Evolutionary conservation across 768 basidiomycete genomes (phyloP), one percentile per base, ranked within the genome.

Genomic region (Boletus rubescentipes): DNA sequence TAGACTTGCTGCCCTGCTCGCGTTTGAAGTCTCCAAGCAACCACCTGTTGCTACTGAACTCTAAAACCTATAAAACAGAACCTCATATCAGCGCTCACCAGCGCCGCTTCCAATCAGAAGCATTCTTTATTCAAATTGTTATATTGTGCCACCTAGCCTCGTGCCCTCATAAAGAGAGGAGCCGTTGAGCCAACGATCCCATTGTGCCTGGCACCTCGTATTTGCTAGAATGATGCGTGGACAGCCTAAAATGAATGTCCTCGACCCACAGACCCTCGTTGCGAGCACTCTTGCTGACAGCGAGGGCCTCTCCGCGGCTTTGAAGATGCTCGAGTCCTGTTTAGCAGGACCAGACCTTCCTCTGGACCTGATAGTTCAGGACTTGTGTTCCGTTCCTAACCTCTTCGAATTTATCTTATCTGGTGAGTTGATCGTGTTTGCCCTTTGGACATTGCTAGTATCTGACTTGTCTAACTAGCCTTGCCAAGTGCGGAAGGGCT

Each of bases 361-460:
- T 41, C 56, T 68, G 58, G 59, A 46, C 52, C 56, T 64, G 62
- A 55, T 67, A 48, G 16, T 68, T n/a, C 62, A 61, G 51, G 59
- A 69, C 45, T 52, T 73, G 49, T 60, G 71, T 20, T 62, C 66
- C 4, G 31, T 57, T 6, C 61, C 69, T 0, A 36, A 55, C 12
- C 57, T 71, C 12, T 73, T 72, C 3, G 65, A 67, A 5, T 70
- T 62, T n/a, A 20, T 73, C 2, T 21, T 71, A 3, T 73, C 72
- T 2, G 54, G 70, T 66, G 50, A 47, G 60, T 55, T 18, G 15
- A 8, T 42, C 16, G n/a, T 32, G 45, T 15, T 42, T 8, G 0
- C 20, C 6, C 20, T 11, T 0, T 32, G 9, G n/a, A 4, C 18
- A 10, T 23, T 37, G 9, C 32, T 21, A 5, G 44, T 16, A 12